These are phyloP conservation scores for Auriscalpium orientale DNA, from an alignment of 768 basidiomycete species.

Conservation along the genomic window DNA sequence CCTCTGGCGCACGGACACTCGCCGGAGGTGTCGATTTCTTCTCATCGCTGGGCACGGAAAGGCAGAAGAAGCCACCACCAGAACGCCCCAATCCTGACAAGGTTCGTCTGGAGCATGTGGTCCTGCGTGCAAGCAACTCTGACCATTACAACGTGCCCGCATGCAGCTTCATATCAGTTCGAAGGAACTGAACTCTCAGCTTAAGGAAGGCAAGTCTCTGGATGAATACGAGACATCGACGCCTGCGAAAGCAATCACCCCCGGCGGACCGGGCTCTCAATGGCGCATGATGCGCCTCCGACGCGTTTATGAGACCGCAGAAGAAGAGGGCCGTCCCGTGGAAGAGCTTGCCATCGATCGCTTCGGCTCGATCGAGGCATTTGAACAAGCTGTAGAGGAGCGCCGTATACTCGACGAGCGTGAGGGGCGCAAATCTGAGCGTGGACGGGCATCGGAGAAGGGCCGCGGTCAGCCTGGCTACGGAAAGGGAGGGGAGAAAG, in stretches of 20 bases:
- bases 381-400: constrained; percentile 86
- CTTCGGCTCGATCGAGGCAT: constrained; percentile 79
- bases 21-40: constrained; percentile 81
- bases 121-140: not conserved
- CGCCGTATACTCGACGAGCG: constrained; percentile 79
- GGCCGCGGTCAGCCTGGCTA: constrained; percentile 17
- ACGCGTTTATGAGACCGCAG: constrained; percentile 81
- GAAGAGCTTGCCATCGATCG: constrained; percentile 83
- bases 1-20: constrained; percentile 36
- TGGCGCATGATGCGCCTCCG: constrained; percentile 99
- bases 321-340: constrained; percentile 68
- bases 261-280: constrained; percentile 87
- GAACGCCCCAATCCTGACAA: constrained; percentile 66
- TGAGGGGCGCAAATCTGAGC: constrained; percentile 41
- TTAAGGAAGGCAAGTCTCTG: constrained; percentile 35
- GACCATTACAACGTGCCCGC: constrained; percentile 18
- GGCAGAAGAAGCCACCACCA: constrained; percentile 53
- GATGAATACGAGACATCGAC: constrained; percentile 33
- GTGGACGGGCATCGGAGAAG: constrained; percentile 29
- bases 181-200: constrained; percentile 54
- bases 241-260: constrained; percentile 45
- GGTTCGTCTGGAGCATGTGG: constrained; percentile 30
- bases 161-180: constrained; percentile 53
- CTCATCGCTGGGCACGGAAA: constrained; percentile 73
- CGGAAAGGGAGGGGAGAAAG: constrained; percentile 36